Percentiles rank a stretch among this genome's conserved stretches.
These are phyloP conservation scores for Pythium scleroteichum DNA, from an alignment of 352 stramenopile species.

Conservation along the genomic window DNA sequence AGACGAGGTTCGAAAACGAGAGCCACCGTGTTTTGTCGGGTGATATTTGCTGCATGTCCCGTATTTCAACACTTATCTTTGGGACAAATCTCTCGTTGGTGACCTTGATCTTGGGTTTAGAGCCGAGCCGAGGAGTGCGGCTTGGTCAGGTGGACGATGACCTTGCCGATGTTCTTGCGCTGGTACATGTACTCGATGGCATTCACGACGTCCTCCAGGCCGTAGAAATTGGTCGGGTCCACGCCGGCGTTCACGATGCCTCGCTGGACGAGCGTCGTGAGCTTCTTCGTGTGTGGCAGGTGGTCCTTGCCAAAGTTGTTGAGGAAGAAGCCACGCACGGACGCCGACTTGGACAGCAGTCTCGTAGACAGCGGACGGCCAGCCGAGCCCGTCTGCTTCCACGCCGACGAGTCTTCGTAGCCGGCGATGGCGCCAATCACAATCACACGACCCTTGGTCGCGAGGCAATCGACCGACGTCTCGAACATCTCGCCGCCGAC, in stretches of 20 bases:
- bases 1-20: neutral
- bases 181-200: constrained; percentile 61
- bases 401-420: constrained; percentile 51
- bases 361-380: constrained; percentile 35
- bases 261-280: constrained; percentile 44
- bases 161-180: constrained; percentile 80
- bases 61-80: too few species aligned
- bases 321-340: constrained; percentile 48
- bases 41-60: neutral
- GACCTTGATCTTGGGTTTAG: too few species aligned
- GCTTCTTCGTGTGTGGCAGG: constrained; percentile 39
- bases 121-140: constrained; percentile 18
- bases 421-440: constrained; percentile 46
- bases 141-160: constrained; percentile 52
- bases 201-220: constrained; percentile 48
- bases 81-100: too few species aligned
- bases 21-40: neutral
- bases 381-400: constrained; percentile 41
- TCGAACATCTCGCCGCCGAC: constrained; percentile 50
- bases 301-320: constrained; percentile 37
- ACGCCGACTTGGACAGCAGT: constrained; percentile 44
- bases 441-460: constrained; percentile 37
- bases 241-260: constrained; percentile 42
- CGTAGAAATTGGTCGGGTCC: constrained; percentile 41
- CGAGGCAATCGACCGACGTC: constrained; percentile 35